phyloP scores from a whole-genome alignment of 345 rosid genomes.

The Eucalyptus erythrocorys region DNA sequence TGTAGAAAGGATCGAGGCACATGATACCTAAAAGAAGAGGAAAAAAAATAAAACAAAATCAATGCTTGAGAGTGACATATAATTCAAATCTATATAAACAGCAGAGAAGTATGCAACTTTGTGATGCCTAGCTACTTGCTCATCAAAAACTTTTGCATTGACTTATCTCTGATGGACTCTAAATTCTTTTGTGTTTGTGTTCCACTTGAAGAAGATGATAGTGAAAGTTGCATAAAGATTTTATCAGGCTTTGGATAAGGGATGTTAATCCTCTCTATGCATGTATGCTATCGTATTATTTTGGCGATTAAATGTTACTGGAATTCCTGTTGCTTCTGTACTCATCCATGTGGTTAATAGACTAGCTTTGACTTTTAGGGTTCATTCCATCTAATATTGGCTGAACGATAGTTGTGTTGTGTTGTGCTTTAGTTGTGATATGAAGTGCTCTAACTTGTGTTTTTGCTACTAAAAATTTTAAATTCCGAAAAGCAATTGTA shows the following conservation, averaged over 20 bases:
- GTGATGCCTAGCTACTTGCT: neutral
- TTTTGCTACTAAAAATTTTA: neutral
- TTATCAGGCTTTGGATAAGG: neutral
- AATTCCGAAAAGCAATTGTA: neutral
- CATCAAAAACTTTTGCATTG: neutral
- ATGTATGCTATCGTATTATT: neutral
- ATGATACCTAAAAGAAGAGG: slow-evolving; percentile 38
- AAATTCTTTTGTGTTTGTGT: neutral
- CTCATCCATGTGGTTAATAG: neutral
- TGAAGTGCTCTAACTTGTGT: neutral
- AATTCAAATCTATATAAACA: neutral
- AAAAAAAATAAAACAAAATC: neutral
- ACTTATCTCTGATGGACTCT: neutral
- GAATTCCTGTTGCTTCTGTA: neutral
- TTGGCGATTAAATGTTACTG: neutral
- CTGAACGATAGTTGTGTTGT: neutral
- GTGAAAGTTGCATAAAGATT: neutral
- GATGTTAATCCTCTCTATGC: neutral
- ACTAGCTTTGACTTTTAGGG: neutral
- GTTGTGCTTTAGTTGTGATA: neutral
- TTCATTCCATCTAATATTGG: neutral
- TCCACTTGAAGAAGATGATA: neutral
- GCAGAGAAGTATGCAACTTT: neutral
- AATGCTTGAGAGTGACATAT: neutral
- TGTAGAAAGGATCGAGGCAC: slow-evolving; percentile 67